Evolutionary conservation across 2,329 filamentous ascomycete genomes (phyloP), one percentile per base, ranked within the genome.

Genomic region (Beauveria caledonica): DNA sequence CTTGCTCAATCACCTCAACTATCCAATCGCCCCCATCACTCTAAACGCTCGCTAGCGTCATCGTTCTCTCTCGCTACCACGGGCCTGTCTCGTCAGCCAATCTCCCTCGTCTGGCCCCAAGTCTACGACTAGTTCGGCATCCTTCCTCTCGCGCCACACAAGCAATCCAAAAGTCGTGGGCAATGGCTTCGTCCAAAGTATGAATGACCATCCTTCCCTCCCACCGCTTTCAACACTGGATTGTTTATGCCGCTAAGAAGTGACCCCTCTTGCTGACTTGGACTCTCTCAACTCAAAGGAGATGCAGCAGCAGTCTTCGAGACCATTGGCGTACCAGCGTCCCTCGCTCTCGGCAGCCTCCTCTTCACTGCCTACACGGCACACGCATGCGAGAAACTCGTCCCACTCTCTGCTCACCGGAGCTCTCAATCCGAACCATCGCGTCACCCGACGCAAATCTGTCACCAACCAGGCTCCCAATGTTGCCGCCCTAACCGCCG

Each of bases 391-490:
- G 64, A 87, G 92, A 70, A 86, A 85, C 67, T 90, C 92, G 77
- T 90, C 90, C 54, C 88, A 94, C 74, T 93, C 90, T 62, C 80
- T 92, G 67, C 88, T 92, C 60, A 83, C 88, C 62, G 85, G 86
- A 67, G 85, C 88, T 62, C 83, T 92, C 70, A 93, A 92, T 77
- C 78, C 86, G 67, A 87, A 85, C 73, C 89, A 96, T 74, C 89
- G 94, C 67, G 86, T 97, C 66, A 92, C 90, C 68, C 90, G 93
- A 69, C 86, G 94, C 68, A 97, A 97, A 83, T 97, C 92, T 76
- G 92, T 96, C 71, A 91, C 90, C 63, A 88, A 86, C 65, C 84
- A 87, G 51, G 82, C 81, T 52, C 81, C 84, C 72, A 92, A 89
- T 74, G 85, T 88, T 50, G 87, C 89, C 19, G 90, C 89, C 58